Evolutionary conservation across 495 filamentous ascomycete genomes (phyloP).

Genomic region (Penicillium subrubescens): DNA sequence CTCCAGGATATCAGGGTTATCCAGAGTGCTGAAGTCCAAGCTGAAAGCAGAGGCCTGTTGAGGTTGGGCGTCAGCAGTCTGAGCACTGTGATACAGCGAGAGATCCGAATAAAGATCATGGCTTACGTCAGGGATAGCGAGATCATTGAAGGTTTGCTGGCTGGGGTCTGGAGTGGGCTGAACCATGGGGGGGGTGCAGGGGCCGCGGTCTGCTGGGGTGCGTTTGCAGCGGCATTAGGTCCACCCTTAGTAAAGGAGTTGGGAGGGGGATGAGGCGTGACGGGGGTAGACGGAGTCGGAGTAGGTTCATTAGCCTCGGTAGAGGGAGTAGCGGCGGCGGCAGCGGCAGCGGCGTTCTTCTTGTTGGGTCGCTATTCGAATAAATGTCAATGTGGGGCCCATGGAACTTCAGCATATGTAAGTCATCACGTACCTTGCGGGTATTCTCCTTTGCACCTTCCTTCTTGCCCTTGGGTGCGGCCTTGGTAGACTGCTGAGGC

Average conservation of each 20-base stretch:
- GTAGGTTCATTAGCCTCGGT: constrained; percentile 70
- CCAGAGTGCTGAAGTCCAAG: constrained; percentile 64
- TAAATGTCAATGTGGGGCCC: background rate
- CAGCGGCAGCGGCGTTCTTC: constrained; percentile 67
- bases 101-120: constrained; percentile 12
- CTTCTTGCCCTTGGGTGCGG: constrained; percentile 81
- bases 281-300: constrained; percentile 80
- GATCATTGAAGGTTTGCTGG: constrained; percentile 40
- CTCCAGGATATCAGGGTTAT: constrained; percentile 73
- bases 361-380: constrained; percentile 48
- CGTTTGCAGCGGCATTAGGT: constrained; percentile 50
- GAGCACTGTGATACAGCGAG: constrained; percentile 18
- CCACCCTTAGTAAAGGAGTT: constrained; percentile 60
- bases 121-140: constrained; percentile 47
- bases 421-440: background rate
- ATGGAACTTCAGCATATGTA: no score
- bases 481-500: constrained; percentile 75
- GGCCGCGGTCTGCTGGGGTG: constrained; percentile 45
- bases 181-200: constrained; percentile 44
- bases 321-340: constrained; percentile 66
- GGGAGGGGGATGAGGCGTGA: constrained; percentile 74
- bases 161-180: constrained; percentile 50
- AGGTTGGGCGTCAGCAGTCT: background rate
- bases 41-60: constrained; percentile 42
- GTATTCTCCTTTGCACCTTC: constrained; percentile 44